Conservation (phyloP, 345 rosid genomes). For the Pugionium dolabratum region DNA sequence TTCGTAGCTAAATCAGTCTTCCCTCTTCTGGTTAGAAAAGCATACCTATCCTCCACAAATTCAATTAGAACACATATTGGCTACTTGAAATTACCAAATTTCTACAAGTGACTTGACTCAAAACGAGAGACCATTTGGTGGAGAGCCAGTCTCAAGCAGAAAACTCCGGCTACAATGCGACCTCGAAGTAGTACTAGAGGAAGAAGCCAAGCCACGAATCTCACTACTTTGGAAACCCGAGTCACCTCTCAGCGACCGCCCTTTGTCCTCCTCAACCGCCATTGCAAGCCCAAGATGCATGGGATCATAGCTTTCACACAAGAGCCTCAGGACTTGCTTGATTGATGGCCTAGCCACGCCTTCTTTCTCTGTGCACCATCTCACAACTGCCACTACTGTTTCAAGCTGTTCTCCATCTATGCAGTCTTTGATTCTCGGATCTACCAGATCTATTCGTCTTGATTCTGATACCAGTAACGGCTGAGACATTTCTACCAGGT, state of each 20-base stretch:
- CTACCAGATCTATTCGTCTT: constrained; percentile 63
- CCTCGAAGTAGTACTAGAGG: constrained; percentile 91
- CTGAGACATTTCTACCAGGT: constrained; percentile 74
- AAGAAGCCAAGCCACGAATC: constrained; percentile 75
- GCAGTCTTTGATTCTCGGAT: constrained; percentile 57
- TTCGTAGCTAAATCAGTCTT: constrained; percentile 6
- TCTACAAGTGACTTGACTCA: constrained; percentile 18
- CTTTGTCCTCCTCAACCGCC: constrained; percentile 67
- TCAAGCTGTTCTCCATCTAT: constrained; percentile 79
- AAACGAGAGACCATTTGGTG: constrained; percentile 46
- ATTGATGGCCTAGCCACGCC: constrained; percentile 78
- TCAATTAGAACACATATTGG: constrained; percentile 22
- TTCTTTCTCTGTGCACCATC: constrained; percentile 94
- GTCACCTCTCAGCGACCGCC: constrained; percentile 55
- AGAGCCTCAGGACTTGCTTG: constrained; percentile 78
- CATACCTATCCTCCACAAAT: constrained; percentile 24
- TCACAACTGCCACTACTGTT: constrained; percentile 57
- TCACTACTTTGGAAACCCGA: constrained; percentile 58
- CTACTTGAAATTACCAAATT: not conserved
- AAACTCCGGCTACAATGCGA: constrained; percentile 88
- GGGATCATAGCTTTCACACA: constrained; percentile 83
- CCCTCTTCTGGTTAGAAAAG: constrained; percentile 3
- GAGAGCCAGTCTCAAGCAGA: constrained; percentile 80
- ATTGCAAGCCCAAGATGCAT: constrained; percentile 65
- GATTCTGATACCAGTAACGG: constrained; percentile 55